Base-by-base conservation (phyloP, 2,329 filamentous ascomycete species). In the Alternaria consortialis region DNA sequence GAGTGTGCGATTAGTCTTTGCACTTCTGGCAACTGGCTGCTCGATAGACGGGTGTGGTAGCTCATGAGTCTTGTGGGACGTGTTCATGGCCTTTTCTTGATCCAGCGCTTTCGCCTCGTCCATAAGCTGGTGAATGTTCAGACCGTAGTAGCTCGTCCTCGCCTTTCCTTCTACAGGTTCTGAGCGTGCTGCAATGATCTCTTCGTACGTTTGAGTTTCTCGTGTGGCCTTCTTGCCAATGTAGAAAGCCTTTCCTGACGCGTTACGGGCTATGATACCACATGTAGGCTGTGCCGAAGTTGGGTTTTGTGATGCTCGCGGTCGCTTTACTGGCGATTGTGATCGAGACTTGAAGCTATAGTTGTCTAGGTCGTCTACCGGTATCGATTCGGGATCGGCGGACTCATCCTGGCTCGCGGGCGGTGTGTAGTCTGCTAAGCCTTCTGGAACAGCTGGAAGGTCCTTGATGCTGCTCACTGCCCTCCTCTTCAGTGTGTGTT, bases 61-160 rank as follows among this genome's bases (percentile, higher is more conserved):
- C 7, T 79, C 69, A 1, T 68, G 53, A 11, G 76, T 53, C 2
- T 52, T 50, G 39, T 72, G 47, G 23, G 67, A 62, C 42, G 48
- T 63, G 2, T 50, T 79, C 55, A 73, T 63, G 32, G 73, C 72
- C 53, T 70, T 74, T 71, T 80, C 78, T 37, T 83, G 80, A 9
- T 86, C 79, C 63, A 93, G 88, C 20, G 86, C 85, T 54, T 87
- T 82, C 3, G 91, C 91, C 15, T 90, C 86, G 58, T 91, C 89
- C 58, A 98, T 85, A 39, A 99, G 82, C 56, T 88, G 84, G 77
- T 97, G 93, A 34, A 99, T 95, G 47, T 97, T 90, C 66, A 99
- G 90, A 9, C 95, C 95, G 76, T 97, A 99, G 79, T 94, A 98
- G 69, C 89, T 90, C 69, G 87, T 87, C 71, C 87, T 87, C 2